Evolutionary conservation across 148 eudicot species (phyloP).

Genomic region (Amaranthus palmeri): DNA sequence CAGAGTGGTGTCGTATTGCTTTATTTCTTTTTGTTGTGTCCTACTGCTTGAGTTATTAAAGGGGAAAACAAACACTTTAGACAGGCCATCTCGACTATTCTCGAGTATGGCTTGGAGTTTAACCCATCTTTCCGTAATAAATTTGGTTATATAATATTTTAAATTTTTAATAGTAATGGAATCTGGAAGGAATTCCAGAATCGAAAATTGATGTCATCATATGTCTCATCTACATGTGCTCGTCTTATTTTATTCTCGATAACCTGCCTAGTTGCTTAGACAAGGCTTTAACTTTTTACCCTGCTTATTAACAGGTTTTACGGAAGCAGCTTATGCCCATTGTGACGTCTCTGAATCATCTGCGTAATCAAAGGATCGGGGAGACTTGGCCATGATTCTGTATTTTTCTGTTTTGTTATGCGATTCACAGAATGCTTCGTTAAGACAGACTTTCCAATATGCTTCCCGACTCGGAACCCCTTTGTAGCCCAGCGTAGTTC

Average conservation of each 20-base stretch:
- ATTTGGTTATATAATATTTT: no score
- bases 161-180: not conserved
- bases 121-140: no score
- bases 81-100: no score
- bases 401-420: not conserved
- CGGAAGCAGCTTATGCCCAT: conserved; percentile 5
- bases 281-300: not conserved
- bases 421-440: not conserved
- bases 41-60: no score
- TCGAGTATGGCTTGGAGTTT: no score
- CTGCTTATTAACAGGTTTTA: not conserved
- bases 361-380: not conserved
- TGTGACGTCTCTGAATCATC: not conserved
- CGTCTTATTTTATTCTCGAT: not conserved
- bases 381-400: not conserved
- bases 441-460: conserved; percentile 1
- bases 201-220: not conserved
- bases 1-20: no score
- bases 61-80: no score
- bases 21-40: no score
- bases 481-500: conserved; percentile 1
- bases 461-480: conserved; percentile 4
- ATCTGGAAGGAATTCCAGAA: not conserved
- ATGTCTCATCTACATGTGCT: not conserved
- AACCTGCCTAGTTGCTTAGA: not conserved